Evolutionary conservation across 495 filamentous ascomycete genomes (phyloP).

Genomic region (Aspergillus kassunensis): DNA sequence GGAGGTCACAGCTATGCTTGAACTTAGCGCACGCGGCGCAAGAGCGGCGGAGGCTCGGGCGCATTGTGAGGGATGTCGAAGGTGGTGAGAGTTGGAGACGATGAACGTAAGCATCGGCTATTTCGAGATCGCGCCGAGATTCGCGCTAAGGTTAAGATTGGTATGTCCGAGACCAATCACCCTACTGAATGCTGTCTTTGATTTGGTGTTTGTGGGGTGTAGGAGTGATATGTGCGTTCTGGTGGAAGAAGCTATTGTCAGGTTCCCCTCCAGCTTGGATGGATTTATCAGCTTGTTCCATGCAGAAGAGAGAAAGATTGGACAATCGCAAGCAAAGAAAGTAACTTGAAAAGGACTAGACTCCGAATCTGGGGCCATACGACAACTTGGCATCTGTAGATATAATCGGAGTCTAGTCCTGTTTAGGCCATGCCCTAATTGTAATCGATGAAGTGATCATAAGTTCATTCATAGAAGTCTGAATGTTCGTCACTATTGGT

Average conservation of each 20-base stretch:
- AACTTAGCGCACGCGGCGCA: slow-evolving; percentile 47
- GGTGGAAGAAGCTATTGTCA: too few species aligned
- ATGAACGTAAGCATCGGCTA: background rate
- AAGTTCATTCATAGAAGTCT: background rate
- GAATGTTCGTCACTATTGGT: too few species aligned
- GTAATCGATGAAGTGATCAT: background rate
- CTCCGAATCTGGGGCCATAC: slow-evolving; percentile 8
- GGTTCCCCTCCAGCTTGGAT: too few species aligned
- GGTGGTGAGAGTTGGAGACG: background rate
- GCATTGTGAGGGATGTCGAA: slow-evolving; percentile 25
- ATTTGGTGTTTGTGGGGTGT: too few species aligned
- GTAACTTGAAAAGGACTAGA: slow-evolving; percentile 19
- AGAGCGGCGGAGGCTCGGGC: slow-evolving; percentile 45
- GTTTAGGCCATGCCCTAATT: background rate
- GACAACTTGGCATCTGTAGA: background rate
- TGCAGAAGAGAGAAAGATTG: too few species aligned
- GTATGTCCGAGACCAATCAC: too few species aligned
- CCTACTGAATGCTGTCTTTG: too few species aligned
- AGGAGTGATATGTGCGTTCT: too few species aligned
- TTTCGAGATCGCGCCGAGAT: background rate
- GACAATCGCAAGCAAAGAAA: too few species aligned
- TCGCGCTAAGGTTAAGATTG: background rate
- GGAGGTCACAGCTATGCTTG: slow-evolving; percentile 48
- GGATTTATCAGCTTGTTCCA: too few species aligned
- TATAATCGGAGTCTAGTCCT: slow-evolving; percentile 5